phyloP scores from a whole-genome alignment of 2,329 filamentous ascomycete genomes.

The Dothistroma septosporum region DNA sequence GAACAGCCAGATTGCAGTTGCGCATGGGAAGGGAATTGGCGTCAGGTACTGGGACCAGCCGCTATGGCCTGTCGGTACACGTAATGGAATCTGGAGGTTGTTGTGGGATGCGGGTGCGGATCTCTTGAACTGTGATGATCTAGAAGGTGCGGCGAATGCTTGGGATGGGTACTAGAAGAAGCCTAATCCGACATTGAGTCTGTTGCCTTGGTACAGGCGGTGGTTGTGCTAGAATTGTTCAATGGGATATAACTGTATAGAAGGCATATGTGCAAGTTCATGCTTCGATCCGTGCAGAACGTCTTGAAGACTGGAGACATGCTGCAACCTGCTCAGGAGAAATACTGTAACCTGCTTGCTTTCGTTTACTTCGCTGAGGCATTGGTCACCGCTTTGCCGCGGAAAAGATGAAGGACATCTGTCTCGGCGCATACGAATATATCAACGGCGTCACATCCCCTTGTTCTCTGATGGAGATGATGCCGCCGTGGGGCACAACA shows the following conservation, averaged over 20 bases:
- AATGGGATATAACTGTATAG: background rate
- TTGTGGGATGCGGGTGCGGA: constrained; percentile 57
- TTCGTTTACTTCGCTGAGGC: too few relatives aligned
- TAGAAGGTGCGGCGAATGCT: constrained; percentile 49
- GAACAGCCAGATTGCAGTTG: constrained; percentile 49
- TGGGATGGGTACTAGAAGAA: constrained; percentile 25
- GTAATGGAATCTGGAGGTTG: constrained; percentile 57
- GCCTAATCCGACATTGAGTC: background rate
- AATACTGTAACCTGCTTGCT: too few relatives aligned
- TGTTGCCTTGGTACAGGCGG: background rate
- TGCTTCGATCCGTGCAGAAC: too few relatives aligned
- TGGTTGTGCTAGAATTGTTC: background rate
- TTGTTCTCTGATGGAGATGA: too few relatives aligned
- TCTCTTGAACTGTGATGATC: constrained; percentile 61
- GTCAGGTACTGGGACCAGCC: constrained; percentile 63
- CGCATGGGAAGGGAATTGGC: constrained; percentile 55
- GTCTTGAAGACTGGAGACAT: too few relatives aligned
- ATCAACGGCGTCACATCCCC: too few relatives aligned
- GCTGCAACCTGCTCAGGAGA: too few relatives aligned
- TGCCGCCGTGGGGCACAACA: too few relatives aligned
- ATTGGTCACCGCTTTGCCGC: too few relatives aligned
- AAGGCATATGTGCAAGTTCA: too few relatives aligned
- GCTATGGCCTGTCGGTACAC: constrained; percentile 54
- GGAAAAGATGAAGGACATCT: too few relatives aligned
- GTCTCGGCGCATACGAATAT: too few relatives aligned